Evolutionary conservation across 1,284 basidiomycete species (phyloP).

Genomic region (Hymenochaete sp.): DNA sequence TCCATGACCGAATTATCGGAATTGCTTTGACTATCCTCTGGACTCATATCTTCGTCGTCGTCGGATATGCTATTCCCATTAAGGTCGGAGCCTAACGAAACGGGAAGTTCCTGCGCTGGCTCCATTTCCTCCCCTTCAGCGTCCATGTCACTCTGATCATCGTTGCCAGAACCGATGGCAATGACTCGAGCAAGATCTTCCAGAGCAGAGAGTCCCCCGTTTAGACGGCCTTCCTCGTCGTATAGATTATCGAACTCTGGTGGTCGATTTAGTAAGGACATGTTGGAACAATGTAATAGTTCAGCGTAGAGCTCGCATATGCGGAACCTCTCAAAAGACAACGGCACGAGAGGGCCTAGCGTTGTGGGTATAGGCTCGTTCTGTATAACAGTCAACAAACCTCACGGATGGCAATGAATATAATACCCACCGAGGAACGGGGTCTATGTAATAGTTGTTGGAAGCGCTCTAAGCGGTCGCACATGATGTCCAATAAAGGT

Average conservation of each 20-base stretch:
- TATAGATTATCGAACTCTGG: conserved; percentile 66
- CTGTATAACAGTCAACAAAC: conserved; percentile 27
- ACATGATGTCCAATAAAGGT: conserved; percentile 72
- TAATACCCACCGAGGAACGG: conserved; percentile 56
- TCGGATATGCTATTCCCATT: conserved; percentile 58
- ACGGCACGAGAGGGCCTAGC: conserved; percentile 61
- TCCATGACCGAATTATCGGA: conserved; percentile 71
- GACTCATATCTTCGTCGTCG: conserved; percentile 72
- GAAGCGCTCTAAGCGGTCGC: conserved; percentile 62
- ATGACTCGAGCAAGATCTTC: conserved; percentile 81
- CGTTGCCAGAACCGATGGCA: conserved; percentile 47
- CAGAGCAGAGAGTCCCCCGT: conserved; percentile 72
- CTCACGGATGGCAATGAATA: neutral
- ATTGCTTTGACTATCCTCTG: conserved; percentile 50
- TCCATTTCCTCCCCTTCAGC: conserved; percentile 54
- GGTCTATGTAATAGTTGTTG: conserved; percentile 68
- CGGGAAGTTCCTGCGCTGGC: conserved; percentile 65
- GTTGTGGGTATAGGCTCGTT: conserved; percentile 64
- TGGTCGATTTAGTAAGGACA: conserved; percentile 87
- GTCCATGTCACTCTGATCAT: conserved; percentile 48
- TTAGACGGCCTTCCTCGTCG: conserved; percentile 68
- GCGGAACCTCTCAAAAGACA: conserved; percentile 95
- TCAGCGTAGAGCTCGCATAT: conserved; percentile 97
- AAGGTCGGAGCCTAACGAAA: conserved; percentile 49
- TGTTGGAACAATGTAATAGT: conserved; percentile 95